Evolutionary conservation across 1,139 yeast species (phyloP), one percentile per base, ranked within the genome.

Genomic region (Yamadazyma conglobata): DNA sequence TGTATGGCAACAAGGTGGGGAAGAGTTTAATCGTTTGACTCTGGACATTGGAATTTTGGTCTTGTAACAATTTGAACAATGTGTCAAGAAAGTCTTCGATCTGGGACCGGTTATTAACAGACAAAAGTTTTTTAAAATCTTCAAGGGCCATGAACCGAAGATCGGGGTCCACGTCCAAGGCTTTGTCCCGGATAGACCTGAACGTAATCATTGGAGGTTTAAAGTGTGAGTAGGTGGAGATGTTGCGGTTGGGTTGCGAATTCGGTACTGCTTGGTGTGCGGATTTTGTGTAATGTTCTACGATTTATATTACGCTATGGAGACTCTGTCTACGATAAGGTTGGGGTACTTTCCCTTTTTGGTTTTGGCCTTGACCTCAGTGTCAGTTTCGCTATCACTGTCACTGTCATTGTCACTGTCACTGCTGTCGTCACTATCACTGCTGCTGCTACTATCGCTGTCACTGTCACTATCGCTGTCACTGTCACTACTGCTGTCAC

Each of bases 91-190:
- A 71, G 10, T 52, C 52, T 31, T 64, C 65, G 16, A 65, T 50
- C 25, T 46, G 43, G 17, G 46, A 38, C 17, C 49, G 44, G 22
- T 52, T 39, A 40, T 53, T 43, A 29, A 55, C 44, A 42, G 39
- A 34, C 59, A 67, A 38, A 61, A 62, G 47, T 39, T 71, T 73
- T 45, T 73, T 76, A 45, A 86, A 68, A 50, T 87, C 96, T 44
- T 77, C 84, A 39, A 86, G 63, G 3, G 91, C 94, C 96, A 87
- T 87, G 56, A 79, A 86, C 49, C 95, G 68, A 44, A 83, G 64
- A 51, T 87, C 96, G 3, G 93, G 84, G 47, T 87, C 96, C 15
- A 81, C 80, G 44, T 78, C 84, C 31, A 64, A 61, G 13, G 79
- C 75, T 45, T 67, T 68, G 43, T 78, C 79, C 34, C 50, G 57